Percentiles rank a stretch among this genome's conserved stretches.
These are phyloP conservation scores for Sphaerulina populicola DNA, from an alignment of 2,329 filamentous ascomycete genomes.

Conservation along the genomic window DNA sequence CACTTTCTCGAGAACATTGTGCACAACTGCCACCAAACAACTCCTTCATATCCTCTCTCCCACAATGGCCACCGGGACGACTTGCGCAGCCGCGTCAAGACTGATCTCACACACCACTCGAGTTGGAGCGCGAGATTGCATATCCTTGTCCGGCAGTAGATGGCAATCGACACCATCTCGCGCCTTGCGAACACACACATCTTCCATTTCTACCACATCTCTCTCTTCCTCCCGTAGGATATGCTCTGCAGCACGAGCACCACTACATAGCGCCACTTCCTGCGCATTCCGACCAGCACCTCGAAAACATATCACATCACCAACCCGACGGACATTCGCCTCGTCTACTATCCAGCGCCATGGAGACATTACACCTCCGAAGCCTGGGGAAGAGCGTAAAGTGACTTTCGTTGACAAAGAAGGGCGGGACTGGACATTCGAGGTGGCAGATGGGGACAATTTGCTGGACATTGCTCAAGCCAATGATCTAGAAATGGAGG, in stretches of 20 bases:
- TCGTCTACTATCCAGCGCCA: conserved; percentile 45
- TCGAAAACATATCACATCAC: background rate
- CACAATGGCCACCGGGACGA: conserved; percentile 6
- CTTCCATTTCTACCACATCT: no score
- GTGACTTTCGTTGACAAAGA: conserved; percentile 95
- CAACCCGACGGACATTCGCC: conserved; percentile 4
- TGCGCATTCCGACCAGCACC: background rate
- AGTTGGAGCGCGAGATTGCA: conserved; percentile 4
- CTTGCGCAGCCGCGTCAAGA: conserved; percentile 1
- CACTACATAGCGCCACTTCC: background rate
- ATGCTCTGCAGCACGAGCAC: background rate
- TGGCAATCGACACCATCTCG: conserved; percentile 1
- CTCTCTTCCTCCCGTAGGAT: background rate
- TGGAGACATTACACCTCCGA: conserved; percentile 74
- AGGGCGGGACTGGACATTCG: conserved; percentile 62
- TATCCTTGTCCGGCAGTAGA: conserved; percentile 1
- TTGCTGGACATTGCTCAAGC: conserved; percentile 90
- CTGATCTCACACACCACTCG: conserved; percentile 2
- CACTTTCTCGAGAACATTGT: background rate
- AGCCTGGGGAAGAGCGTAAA: conserved; percentile 82
- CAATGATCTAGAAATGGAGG: conserved; percentile 95
- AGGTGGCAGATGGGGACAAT: conserved; percentile 81
- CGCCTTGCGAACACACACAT: conserved; percentile 3
- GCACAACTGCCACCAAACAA: background rate
- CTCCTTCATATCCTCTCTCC: background rate